Conservation (phyloP, 345 rosid genomes). For the Brassica cretica region DNA sequence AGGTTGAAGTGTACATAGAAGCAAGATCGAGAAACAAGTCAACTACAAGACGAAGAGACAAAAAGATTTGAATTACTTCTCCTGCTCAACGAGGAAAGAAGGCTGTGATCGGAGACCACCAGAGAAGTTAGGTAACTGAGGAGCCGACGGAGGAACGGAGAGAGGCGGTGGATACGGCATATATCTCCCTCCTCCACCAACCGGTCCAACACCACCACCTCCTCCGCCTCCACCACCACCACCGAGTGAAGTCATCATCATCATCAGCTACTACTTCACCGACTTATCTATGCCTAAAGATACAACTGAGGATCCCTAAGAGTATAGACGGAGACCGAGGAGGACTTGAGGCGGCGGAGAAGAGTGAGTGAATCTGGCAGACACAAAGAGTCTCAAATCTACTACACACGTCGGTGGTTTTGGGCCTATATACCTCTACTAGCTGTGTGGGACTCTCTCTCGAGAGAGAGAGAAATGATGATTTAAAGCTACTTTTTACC, state of each 20-base stretch:
- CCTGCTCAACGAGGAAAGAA: constrained; percentile 74
- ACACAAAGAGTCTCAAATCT: constrained; percentile 20
- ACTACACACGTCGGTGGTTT: constrained; percentile 36
- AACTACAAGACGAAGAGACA: background rate
- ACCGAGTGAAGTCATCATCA: constrained; percentile 48
- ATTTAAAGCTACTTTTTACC: background rate
- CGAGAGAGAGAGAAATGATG: background rate
- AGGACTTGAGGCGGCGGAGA: constrained; percentile 30
- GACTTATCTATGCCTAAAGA: background rate
- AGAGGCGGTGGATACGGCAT: constrained; percentile 80
- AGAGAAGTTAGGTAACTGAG: constrained; percentile 84
- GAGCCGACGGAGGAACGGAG: constrained; percentile 61
- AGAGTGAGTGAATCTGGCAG: constrained; percentile 22
- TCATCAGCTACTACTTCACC: constrained; percentile 9
- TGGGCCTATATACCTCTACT: constrained; percentile 28
- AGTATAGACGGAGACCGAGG: constrained; percentile 18
- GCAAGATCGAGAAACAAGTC: constrained; percentile 23
- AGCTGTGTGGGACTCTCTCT: constrained; percentile 19
- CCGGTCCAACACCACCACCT: constrained; percentile 53
- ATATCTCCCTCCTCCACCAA: constrained; percentile 55
- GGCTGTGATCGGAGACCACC: constrained; percentile 71
- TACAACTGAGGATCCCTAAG: background rate
- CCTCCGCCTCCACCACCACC: constrained; percentile 43
- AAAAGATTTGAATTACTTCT: constrained; percentile 53
- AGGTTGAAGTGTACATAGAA: background rate